Conservation (phyloP, 1,284 basidiomycete species). For the Naganishia cerealis region DNA sequence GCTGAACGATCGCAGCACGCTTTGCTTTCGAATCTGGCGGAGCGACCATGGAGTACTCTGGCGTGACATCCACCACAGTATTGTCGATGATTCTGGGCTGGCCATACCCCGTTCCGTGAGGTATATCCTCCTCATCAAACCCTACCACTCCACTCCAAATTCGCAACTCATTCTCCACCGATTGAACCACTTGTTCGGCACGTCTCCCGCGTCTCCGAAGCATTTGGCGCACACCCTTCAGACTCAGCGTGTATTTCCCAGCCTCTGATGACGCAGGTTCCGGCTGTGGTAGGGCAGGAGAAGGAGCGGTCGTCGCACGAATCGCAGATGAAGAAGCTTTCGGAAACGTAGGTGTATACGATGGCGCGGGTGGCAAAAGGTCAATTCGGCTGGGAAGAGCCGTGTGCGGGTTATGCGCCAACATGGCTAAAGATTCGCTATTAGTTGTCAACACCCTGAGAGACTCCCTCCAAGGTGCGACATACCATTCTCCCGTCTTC, state of each 20-base stretch:
- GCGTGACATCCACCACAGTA: conserved; percentile 36
- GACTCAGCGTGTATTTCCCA: conserved; percentile 48
- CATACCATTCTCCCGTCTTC: conserved; percentile 51
- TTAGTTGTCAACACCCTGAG: neutral
- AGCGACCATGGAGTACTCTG: conserved; percentile 33
- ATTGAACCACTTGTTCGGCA: conserved; percentile 45
- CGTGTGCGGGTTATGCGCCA: conserved; percentile 50
- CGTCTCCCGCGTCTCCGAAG: conserved; percentile 45
- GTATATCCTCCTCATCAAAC: conserved; percentile 18
- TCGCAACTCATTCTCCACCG: conserved; percentile 44
- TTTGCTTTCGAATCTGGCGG: conserved; percentile 6
- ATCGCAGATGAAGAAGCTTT: conserved; percentile 38
- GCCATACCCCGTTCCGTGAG: conserved; percentile 19
- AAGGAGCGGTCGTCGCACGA: conserved; percentile 36
- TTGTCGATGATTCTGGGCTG: conserved; percentile 45
- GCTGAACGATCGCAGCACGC: conserved; percentile 1
- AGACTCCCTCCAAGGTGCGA: neutral
- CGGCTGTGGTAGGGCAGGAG: conserved; percentile 25
- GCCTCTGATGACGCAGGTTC: conserved; percentile 38
- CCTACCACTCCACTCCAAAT: conserved; percentile 46
- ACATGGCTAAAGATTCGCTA: conserved; percentile 39
- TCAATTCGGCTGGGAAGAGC: conserved; percentile 43
- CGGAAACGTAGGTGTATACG: conserved; percentile 46
- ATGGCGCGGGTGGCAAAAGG: conserved; percentile 46
- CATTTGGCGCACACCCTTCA: conserved; percentile 50